These are phyloP conservation scores for Penicillium steckii DNA, from an alignment of 495 filamentous ascomycete genomes.

Conservation along the genomic window DNA sequence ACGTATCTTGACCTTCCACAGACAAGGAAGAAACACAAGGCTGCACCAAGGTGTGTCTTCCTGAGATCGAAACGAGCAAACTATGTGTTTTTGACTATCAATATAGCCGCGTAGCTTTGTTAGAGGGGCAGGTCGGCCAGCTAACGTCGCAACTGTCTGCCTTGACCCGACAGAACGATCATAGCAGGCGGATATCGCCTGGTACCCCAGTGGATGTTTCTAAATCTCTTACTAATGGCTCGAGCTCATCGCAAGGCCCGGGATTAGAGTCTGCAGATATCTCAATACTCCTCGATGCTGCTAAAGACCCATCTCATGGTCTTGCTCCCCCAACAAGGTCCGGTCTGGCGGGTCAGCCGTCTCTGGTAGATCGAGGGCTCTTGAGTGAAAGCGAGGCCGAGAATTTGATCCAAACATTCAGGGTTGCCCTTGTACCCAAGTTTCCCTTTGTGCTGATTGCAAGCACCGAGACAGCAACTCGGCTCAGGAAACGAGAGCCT, in stretches of 20 bases:
- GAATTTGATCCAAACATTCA: conserved; percentile 14
- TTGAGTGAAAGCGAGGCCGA: conserved; percentile 20
- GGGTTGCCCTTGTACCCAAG: conserved; percentile 12
- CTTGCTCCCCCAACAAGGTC: conserved; percentile 15
- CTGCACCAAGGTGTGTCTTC: conserved; percentile 13
- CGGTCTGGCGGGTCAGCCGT: conserved; percentile 17
- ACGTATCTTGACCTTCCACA: conserved; percentile 26
- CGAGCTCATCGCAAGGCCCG: not conserved
- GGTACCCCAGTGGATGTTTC: conserved; percentile 3
- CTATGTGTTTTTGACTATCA: conserved; percentile 1
- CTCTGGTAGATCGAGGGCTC: conserved; percentile 22
- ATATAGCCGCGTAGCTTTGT: conserved; percentile 20
- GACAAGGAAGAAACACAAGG: conserved; percentile 19
- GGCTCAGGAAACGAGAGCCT: conserved; percentile 11
- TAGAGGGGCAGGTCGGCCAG: conserved; percentile 19
- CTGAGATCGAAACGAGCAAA: too few species aligned
- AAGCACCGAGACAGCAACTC: conserved; percentile 10
- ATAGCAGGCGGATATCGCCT: too few species aligned
- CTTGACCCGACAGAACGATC: conserved; percentile 11
- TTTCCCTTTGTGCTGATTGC: conserved; percentile 22
- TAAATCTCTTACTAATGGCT: conserved; percentile 1
- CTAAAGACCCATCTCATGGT: conserved; percentile 14
- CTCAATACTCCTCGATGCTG: conserved; percentile 6
- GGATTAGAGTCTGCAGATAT: conserved; percentile 6
- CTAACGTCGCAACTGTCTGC: conserved; percentile 12